A percentile compares a stretch with the other conserved stretches of the same genome.
These are phyloP conservation scores for Pichia sp. DNA, from an alignment of 1,139 yeast species.

Conservation along the genomic window DNA sequence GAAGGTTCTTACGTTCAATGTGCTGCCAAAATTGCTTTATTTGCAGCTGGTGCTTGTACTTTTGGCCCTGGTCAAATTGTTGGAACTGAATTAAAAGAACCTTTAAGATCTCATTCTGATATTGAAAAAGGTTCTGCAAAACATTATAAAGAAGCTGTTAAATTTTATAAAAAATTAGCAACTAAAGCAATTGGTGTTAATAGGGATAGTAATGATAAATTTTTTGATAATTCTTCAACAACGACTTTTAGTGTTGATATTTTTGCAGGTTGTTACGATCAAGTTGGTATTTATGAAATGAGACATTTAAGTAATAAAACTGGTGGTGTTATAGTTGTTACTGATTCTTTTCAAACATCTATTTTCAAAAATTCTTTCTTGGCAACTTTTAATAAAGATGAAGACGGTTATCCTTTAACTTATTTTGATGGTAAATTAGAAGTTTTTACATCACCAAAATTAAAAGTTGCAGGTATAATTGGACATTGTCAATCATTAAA, in stretches of 20 bases:
- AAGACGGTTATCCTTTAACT: constrained; percentile 75
- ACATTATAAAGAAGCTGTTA: constrained; percentile 85
- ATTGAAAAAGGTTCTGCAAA: constrained; percentile 85
- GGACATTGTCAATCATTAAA: constrained; percentile 85
- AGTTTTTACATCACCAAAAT: constrained; percentile 81
- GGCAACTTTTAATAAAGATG: constrained; percentile 80
- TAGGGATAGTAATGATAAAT: constrained; percentile 32
- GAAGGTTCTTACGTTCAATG: constrained; percentile 84
- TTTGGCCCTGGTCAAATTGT: constrained; percentile 94
- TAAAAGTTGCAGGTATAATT: constrained; percentile 86
- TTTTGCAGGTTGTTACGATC: constrained; percentile 97
- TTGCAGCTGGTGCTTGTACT: constrained; percentile 95
- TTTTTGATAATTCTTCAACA: constrained; percentile 38
- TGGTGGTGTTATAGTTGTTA: constrained; percentile 86
- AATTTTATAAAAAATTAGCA: constrained; percentile 77
- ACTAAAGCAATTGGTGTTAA: constrained; percentile 50
- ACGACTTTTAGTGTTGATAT: constrained; percentile 88
- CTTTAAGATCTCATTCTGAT: constrained; percentile 95
- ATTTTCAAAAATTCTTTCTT: constrained; percentile 92
- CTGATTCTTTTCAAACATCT: constrained; percentile 95
- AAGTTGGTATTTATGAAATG: constrained; percentile 97
- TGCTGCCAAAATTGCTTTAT: constrained; percentile 86
- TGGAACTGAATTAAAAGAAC: constrained; percentile 85
- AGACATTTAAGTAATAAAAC: constrained; percentile 80
- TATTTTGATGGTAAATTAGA: constrained; percentile 85